These are phyloP conservation scores for Globisporangium polare DNA, from an alignment of 352 stramenopile species.

Conservation along the genomic window DNA sequence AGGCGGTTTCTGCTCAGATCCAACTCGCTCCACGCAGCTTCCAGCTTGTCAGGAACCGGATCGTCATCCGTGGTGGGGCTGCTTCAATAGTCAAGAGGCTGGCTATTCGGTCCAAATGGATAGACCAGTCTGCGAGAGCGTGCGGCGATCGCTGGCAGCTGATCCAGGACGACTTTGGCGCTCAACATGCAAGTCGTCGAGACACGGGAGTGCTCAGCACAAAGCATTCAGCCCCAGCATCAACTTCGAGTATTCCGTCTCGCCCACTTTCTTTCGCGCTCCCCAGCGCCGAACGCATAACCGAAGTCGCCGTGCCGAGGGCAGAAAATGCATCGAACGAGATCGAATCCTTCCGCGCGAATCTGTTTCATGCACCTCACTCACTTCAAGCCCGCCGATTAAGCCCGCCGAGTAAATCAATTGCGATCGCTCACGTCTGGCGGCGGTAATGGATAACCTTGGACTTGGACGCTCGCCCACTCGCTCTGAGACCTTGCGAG, in stretches of 20 bases:
- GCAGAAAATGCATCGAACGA: not conserved
- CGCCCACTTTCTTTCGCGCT: conserved; percentile 1
- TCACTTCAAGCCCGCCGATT: not conserved
- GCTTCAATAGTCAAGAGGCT: too few species aligned
- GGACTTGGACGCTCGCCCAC: not conserved
- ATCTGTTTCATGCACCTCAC: not conserved
- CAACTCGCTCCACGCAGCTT: too few species aligned
- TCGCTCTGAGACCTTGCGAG: not conserved
- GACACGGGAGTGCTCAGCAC: not conserved
- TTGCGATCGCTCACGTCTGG: not conserved
- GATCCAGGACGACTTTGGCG: too few species aligned
- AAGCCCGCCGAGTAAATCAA: not conserved
- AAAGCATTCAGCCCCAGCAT: not conserved
- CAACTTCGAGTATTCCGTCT: not conserved
- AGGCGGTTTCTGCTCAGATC: too few species aligned
- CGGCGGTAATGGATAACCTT: not conserved
- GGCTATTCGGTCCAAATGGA: too few species aligned
- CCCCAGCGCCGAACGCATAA: not conserved
- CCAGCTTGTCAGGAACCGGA: too few species aligned
- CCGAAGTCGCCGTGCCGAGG: not conserved
- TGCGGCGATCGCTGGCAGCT: too few species aligned
- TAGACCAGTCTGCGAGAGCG: too few species aligned
- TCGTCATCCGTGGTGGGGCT: too few species aligned
- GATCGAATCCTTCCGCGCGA: not conserved
- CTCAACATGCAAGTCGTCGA: too few species aligned